Base-by-base conservation (phyloP, 169 alveolate species). In the Cryptosporidium viatorum region DNA sequence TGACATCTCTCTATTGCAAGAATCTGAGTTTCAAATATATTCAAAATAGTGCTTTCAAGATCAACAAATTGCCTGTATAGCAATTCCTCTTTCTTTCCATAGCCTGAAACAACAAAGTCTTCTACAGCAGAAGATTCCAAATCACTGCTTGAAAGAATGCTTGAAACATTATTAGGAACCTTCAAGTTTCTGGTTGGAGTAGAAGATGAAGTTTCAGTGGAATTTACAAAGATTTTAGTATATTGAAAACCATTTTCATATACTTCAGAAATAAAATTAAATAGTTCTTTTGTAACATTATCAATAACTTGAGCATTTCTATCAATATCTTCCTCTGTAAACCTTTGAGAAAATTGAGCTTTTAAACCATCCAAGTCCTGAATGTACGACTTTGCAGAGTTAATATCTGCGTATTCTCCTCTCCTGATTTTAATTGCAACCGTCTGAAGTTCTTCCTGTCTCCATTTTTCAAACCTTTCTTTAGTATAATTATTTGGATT, bases 401-500 rank as follows among this genome's bases (percentile, higher is more conserved):
- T 65, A 18, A 80, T 80, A 43, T 80, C 75, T 5, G 31, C 23
- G 21, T 60, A 80, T 23, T 65, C 75, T 23, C 89, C 89, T 80
- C 26, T 80, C 26, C 62, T 60, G 31, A 80, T 62, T 65, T 67
- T 60, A 14, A 80, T 16, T 29, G 75, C 89, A 35, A 80, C 35
- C 23, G 31, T 80, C 21, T 80, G 89, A 21, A 80, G 67, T 29
- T 80, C 89, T 21, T 80, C 89, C 12, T 80, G 89, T 59, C 89
- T 80, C 89, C 89, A 80, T 50, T 80, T 80, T 65, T 80, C 89
- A 31, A 60, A 80, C 31, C 89, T 80, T 41, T 80, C 89, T 39
- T 59, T 31, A 0, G 89, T 80, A 21, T 29, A 41, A 7, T 43
- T 60, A 62, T 80, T 80, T 29, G 89, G 89, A 23, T 80, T 80